phyloP scores from a whole-genome alignment of 106 monocot genomes.

The Acanthochlamys bracteata region DNA sequence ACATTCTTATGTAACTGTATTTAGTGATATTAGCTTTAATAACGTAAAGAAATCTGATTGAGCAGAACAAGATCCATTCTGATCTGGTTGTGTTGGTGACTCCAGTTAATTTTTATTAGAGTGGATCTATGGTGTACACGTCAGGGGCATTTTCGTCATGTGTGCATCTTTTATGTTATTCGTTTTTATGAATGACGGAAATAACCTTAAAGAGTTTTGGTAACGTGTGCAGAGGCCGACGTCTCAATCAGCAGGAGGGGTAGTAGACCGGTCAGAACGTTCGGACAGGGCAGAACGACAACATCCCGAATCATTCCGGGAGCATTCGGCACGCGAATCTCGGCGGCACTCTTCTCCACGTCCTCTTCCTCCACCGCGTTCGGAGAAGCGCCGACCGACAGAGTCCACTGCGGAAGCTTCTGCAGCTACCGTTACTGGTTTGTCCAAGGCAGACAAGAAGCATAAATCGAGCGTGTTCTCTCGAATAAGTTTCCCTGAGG shows the following conservation, averaged over 20 bases:
- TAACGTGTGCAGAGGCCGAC: conserved; percentile 21
- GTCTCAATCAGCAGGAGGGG: conserved; percentile 12
- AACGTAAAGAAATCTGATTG: too few relatives aligned
- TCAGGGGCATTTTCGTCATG: not conserved
- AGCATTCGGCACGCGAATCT: not conserved
- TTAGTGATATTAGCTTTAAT: too few relatives aligned
- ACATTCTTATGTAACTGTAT: too few relatives aligned
- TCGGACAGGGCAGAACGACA: too few relatives aligned
- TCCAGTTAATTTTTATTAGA: too few relatives aligned
- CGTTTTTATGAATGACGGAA: not conserved
- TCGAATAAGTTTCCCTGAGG: conserved; percentile 56
- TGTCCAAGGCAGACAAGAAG: conserved; percentile 21
- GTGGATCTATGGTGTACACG: too few relatives aligned
- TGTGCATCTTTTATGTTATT: not conserved
- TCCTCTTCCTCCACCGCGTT: not conserved
- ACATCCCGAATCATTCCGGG: not conserved
- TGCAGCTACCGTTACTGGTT: not conserved
- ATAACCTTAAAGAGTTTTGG: not conserved
- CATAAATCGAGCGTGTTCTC: conserved; percentile 69
- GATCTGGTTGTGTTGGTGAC: too few relatives aligned
- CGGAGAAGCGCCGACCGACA: not conserved
- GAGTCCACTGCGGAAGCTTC: conserved; percentile 8
- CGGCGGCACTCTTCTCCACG: not conserved
- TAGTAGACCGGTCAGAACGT: conserved; percentile 2
- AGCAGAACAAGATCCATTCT: too few relatives aligned